Evolutionary conservation across 2,329 filamentous ascomycete genomes (phyloP), one percentile per base, ranked within the genome.

Genomic region (Achaetomium macrosporum): DNA sequence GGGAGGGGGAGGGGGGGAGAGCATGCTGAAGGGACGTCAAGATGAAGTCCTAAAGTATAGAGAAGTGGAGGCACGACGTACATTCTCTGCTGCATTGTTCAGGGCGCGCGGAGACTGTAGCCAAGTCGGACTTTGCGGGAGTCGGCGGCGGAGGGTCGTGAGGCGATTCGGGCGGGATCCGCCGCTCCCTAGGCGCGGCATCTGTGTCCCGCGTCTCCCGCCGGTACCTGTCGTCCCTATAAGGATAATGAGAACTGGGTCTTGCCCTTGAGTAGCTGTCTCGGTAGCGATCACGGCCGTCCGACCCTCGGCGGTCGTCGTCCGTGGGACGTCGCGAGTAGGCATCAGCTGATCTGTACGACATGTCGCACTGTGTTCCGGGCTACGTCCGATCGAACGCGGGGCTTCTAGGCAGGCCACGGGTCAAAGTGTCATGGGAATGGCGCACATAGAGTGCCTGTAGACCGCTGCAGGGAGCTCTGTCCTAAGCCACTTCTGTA

Each of bases 291-390:
- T 60, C 53, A 19, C 47, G 43, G 11, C n/a, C 12, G 16, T 58
- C 57, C 2, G 43, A 17, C 19, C 29, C 33, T n/a, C 53, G 60
- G 29, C 55, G 57, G 37, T 59, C 54, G 31, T 58, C 57, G 13
- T 37, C 42, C n/a, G 41, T 47, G 16, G 59, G 57, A 30, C 59
- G 61, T 19, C 59, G 58, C 12, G 54, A 47, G 45, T 53, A 60
- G 41, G 50, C 46, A 42, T 59, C 48, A n/a, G 50, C 40, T 16
- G 58, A 42, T 43, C 53, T 52, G 48, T 57, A 40, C 37, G 48
- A 52, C 55, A 55, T 58, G 37, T 12, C n/a, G 43, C 17, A 17
- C 42, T 20, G 20, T 39, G 30, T 42, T 47, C 7, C 17, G 15
- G 46, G 29, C 42, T 36, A n/a, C 20, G 40, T 40, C 47, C n/a